phyloP scores from a whole-genome alignment of 1,139 yeast species.

The Nadsonia starkeyi-henricii region DNA sequence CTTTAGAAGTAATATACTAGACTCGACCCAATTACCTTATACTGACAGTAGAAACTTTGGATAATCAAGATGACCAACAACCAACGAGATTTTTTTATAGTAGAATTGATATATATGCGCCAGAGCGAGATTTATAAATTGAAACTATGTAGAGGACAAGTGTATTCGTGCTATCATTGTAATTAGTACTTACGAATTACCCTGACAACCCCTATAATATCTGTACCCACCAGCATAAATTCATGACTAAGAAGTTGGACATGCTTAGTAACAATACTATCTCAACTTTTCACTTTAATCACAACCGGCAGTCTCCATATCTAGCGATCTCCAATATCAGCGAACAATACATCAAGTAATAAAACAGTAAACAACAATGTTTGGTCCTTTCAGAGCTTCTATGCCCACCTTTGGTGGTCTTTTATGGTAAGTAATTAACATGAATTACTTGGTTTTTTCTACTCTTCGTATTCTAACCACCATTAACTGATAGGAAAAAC shows the following conservation, averaged over 20 bases:
- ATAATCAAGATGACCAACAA: background rate
- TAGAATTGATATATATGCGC: too few species aligned
- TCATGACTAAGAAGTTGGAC: too few species aligned
- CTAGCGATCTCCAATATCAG: background rate
- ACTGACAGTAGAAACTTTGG: background rate
- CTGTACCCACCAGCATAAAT: background rate
- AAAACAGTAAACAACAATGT: slow-evolving; percentile 35
- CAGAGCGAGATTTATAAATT: too few species aligned
- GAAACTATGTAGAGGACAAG: too few species aligned
- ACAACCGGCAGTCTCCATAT: background rate
- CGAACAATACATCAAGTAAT: background rate
- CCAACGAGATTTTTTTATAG: too few species aligned
- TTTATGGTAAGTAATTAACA: slow-evolving; percentile 67
- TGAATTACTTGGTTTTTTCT: too few species aligned
- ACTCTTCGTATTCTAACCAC: background rate
- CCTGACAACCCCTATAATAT: background rate
- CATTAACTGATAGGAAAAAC: slow-evolving; percentile 33
- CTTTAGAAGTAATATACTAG: too few species aligned
- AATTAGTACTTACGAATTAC: too few species aligned
- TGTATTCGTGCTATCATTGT: too few species aligned
- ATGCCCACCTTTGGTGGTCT: slow-evolving; percentile 61
- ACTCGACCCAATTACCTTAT: too few species aligned
- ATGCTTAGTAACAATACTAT: too few species aligned
- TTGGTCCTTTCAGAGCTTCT: slow-evolving; percentile 69
- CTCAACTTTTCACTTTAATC: background rate